A percentile compares a stretch with the other conserved stretches of the same genome.
These are phyloP conservation scores for Pythium monospermum DNA, from an alignment of 352 stramenopile genomes.

Conservation along the genomic window DNA sequence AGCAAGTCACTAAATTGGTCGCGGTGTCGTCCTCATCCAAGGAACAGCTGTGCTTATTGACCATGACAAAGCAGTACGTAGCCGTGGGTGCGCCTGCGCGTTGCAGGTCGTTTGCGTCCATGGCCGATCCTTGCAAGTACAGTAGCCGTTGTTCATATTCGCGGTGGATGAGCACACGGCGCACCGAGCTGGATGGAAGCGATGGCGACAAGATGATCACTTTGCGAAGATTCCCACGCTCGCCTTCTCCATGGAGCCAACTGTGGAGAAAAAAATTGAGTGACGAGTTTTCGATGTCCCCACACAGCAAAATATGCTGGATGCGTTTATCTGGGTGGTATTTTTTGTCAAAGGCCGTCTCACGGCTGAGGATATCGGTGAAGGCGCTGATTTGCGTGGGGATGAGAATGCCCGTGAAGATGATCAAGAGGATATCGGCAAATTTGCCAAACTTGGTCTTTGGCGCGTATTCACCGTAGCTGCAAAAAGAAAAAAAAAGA, in stretches of 20 bases:
- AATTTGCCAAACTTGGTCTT: slow-evolving; percentile 56
- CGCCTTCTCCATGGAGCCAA: slow-evolving; percentile 65
- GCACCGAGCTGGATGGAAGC: slow-evolving; percentile 50
- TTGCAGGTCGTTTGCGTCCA: slow-evolving; percentile 65
- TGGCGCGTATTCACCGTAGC: slow-evolving; percentile 71
- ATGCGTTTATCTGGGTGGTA: slow-evolving; percentile 56
- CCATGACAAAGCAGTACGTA: slow-evolving; percentile 68
- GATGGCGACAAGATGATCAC: slow-evolving; percentile 68
- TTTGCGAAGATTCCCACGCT: slow-evolving; percentile 45
- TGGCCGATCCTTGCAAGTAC: slow-evolving; percentile 73
- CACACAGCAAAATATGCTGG: slow-evolving; percentile 74
- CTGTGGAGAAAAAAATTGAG: slow-evolving; percentile 78
- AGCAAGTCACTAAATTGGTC: slow-evolving; percentile 70
- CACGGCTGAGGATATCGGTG: slow-evolving; percentile 64
- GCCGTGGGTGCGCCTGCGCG: slow-evolving; percentile 45
- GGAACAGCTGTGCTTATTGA: slow-evolving; percentile 56
- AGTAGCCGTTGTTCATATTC: slow-evolving; percentile 73
- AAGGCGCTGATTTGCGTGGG: slow-evolving; percentile 63
- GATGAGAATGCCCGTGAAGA: slow-evolving; percentile 64
- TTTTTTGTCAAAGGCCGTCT: slow-evolving; percentile 79
- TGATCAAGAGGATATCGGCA: slow-evolving; percentile 64
- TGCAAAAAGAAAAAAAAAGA: slow-evolving; percentile 11
- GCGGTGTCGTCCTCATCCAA: slow-evolving; percentile 65
- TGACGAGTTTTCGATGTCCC: slow-evolving; percentile 63
- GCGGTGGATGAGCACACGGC: slow-evolving; percentile 56